Evolutionary conservation across 345 rosid genomes (phyloP).

Genomic region (Brassica incana): DNA sequence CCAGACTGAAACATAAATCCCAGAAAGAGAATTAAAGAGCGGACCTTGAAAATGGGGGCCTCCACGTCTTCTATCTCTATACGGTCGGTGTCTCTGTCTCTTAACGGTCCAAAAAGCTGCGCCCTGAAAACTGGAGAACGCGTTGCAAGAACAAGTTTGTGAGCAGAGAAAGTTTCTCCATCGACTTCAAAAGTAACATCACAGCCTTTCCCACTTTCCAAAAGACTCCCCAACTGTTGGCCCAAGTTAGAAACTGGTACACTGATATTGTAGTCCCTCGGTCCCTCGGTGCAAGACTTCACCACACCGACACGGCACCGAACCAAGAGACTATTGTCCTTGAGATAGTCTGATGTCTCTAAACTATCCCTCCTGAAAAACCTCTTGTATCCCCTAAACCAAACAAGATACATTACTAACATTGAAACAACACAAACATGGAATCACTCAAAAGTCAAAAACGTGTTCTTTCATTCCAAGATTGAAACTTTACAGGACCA

Average conservation of each 20-base stretch:
- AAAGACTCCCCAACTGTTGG: slow-evolving; percentile 55
- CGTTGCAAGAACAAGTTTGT: slow-evolving; percentile 67
- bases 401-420: slow-evolving; percentile 18
- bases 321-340: slow-evolving; percentile 66
- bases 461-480: neutral
- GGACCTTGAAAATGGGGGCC: slow-evolving; percentile 69
- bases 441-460: neutral
- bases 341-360: slow-evolving; percentile 69
- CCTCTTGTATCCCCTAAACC: slow-evolving; percentile 81
- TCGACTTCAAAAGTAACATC: slow-evolving; percentile 68
- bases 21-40: neutral
- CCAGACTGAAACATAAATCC: neutral
- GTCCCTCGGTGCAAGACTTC: slow-evolving; percentile 65
- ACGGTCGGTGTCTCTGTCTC: slow-evolving; percentile 50
- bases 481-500: neutral
- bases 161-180: slow-evolving; percentile 62
- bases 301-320: slow-evolving; percentile 82
- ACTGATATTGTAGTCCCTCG: slow-evolving; percentile 51
- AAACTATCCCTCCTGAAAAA: slow-evolving; percentile 66
- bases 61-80: slow-evolving; percentile 63
- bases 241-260: slow-evolving; percentile 64
- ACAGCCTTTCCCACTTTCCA: slow-evolving; percentile 58
- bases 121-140: slow-evolving; percentile 84
- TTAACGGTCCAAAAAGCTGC: slow-evolving; percentile 74
- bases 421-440: neutral